Evolutionary conservation across 129 eudicot genomes (phyloP).

Genomic region (Smallanthus sonchifolius): DNA sequence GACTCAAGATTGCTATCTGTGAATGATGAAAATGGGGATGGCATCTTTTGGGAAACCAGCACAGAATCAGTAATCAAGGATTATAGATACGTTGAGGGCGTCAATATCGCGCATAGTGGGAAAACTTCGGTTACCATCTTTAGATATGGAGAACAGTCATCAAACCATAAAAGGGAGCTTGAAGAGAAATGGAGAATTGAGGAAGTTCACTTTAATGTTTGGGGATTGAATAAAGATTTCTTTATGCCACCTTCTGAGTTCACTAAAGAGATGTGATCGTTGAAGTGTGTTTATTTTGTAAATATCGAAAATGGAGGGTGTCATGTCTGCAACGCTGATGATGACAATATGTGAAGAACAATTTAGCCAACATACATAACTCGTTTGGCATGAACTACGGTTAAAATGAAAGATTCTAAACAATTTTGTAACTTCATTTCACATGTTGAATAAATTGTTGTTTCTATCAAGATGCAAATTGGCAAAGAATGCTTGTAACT

Average conservation of each 20-base stretch:
- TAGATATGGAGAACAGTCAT: conserved; percentile 86
- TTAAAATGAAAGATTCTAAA: background rate
- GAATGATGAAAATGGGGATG: conserved; percentile 60
- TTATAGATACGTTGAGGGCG: conserved; percentile 82
- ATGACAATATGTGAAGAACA: conserved; percentile 9
- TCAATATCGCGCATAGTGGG: conserved; percentile 87
- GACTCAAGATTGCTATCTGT: conserved; percentile 77
- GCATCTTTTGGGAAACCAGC: conserved; percentile 92
- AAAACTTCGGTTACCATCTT: conserved; percentile 69
- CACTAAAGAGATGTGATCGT: conserved; percentile 11
- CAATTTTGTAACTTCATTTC: conserved; percentile 1
- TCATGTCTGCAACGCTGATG: background rate
- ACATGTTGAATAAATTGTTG: conserved; percentile 4
- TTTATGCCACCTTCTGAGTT: conserved; percentile 72
- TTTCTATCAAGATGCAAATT: conserved; percentile 12
- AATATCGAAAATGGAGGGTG: background rate
- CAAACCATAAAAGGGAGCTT: conserved; percentile 81
- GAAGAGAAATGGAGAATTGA: conserved; percentile 82
- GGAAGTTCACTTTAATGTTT: conserved; percentile 75
- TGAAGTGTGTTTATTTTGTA: conserved; percentile 14
- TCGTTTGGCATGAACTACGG: background rate
- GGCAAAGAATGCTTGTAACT: background rate
- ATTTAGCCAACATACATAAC: background rate
- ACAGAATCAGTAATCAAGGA: conserved; percentile 81
- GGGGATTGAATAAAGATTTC: conserved; percentile 63